Conservation (phyloP, 1,284 basidiomycete genomes). For the Rhodotorula sp. region DNA sequence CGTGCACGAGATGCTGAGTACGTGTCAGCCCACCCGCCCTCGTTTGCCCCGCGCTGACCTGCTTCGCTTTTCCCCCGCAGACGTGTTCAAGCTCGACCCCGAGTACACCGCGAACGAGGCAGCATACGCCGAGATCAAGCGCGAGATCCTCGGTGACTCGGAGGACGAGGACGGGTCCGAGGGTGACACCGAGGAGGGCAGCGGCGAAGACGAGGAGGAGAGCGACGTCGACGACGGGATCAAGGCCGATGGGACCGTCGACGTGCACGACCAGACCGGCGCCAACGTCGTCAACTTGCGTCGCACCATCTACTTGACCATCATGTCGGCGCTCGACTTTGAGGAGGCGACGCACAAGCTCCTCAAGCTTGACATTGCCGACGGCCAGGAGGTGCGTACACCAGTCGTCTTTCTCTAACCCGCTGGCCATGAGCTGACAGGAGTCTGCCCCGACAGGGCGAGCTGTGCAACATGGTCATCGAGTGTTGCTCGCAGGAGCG, state of each 20-base stretch:
- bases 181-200: slow-evolving; percentile 69
- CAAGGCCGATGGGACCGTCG: slow-evolving; percentile 70
- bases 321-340: slow-evolving; percentile 86
- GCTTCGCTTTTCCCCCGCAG: slow-evolving; percentile 53
- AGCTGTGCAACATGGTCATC: slow-evolving; percentile 97
- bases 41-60: neutral
- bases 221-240: slow-evolving; percentile 54
- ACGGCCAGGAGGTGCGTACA: slow-evolving; percentile 80
- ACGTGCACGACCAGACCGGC: slow-evolving; percentile 91
- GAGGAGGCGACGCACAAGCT: slow-evolving; percentile 99
- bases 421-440: neutral
- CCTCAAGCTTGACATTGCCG: slow-evolving; percentile 85
- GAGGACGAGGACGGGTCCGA: slow-evolving; percentile 62
- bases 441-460: slow-evolving; percentile 63
- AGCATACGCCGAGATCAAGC: slow-evolving; percentile 86
- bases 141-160: slow-evolving; percentile 80
- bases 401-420: neutral
- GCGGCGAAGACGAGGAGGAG: slow-evolving; percentile 62
- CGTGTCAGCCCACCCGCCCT: slow-evolving; percentile 49
- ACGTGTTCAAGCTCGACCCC: slow-evolving; percentile 93
- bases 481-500: slow-evolving; percentile 99
- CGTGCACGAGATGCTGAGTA: slow-evolving; percentile 90
- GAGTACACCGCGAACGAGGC: slow-evolving; percentile 89
- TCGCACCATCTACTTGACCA: slow-evolving; percentile 91
- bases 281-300: slow-evolving; percentile 95